These are phyloP conservation scores for Plasmodium vivax DNA, from an alignment of 169 alveolate species.

Conservation along the genomic window DNA sequence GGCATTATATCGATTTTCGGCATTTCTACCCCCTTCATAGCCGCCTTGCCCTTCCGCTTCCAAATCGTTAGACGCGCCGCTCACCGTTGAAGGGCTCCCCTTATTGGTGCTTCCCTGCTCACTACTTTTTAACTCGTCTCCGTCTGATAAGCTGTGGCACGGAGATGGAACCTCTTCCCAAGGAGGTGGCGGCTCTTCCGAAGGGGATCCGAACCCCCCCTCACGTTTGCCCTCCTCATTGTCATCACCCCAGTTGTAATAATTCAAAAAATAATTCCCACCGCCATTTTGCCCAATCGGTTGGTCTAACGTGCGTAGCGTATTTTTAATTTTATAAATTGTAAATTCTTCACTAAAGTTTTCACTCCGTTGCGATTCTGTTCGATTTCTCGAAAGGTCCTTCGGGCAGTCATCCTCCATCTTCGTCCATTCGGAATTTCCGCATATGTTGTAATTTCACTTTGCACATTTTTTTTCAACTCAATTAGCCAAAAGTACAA, in stretches of 20 bases:
- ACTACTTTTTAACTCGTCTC: not conserved
- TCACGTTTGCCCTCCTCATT: not conserved
- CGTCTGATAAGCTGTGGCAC: not conserved
- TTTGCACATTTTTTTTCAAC: not conserved
- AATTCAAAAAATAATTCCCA: not conserved
- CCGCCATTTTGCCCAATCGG: not conserved
- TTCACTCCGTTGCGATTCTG: not conserved
- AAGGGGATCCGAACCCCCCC: not conserved
- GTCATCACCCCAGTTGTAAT: not conserved
- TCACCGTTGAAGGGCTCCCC: too few relatives aligned
- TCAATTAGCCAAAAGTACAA: not conserved
- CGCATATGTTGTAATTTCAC: not conserved
- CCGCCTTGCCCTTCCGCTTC: too few relatives aligned
- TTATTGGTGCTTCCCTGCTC: too few relatives aligned
- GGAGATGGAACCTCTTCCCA: not conserved
- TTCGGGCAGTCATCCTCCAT: not conserved
- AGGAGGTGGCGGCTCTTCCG: not conserved
- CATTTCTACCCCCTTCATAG: too few relatives aligned
- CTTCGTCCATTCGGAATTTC: not conserved
- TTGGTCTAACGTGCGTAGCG: not conserved
- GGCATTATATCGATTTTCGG: too few relatives aligned
- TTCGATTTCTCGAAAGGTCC: not conserved
- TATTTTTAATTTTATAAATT: constrained; percentile 17
- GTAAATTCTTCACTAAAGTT: not conserved
- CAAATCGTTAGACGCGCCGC: too few relatives aligned